phyloP scores from a whole-genome alignment of 1,284 basidiomycete genomes.

The Ustilago shanxiensis region DNA sequence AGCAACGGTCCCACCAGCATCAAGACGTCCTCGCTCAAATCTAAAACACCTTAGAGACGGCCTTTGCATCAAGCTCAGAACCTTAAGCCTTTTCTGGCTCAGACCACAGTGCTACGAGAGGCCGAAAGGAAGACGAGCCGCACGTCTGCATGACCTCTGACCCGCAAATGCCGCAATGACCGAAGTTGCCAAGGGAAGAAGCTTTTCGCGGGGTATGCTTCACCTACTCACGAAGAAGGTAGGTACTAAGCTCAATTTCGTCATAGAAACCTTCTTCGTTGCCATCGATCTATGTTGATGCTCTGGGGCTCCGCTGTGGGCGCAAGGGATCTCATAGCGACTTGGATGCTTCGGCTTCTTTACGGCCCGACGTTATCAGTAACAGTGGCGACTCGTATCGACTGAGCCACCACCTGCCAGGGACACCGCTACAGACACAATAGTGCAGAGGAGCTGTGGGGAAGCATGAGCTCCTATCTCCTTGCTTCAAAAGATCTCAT shows the following conservation, averaged over 20 bases:
- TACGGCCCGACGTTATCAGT: not conserved
- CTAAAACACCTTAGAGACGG: constrained; percentile 1
- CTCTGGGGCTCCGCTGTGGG: not conserved
- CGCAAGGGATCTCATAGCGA: not conserved
- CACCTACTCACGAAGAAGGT: not conserved
- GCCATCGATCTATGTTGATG: not conserved
- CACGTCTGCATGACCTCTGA: not conserved
- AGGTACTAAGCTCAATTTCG: not conserved
- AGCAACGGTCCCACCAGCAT: not conserved
- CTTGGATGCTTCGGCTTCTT: not conserved
- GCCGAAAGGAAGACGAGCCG: constrained; percentile 9
- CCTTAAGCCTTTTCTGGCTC: not conserved
- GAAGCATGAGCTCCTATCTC: not conserved
- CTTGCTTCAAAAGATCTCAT: not conserved
- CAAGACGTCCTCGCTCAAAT: not conserved
- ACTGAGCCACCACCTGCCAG: not conserved
- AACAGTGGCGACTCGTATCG: not conserved
- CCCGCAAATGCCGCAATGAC: not conserved
- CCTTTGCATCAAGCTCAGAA: not conserved
- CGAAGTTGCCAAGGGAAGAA: not conserved
- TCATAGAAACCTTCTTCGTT: not conserved
- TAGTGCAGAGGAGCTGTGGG: not conserved
- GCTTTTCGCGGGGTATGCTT: constrained; percentile 2
- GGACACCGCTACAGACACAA: not conserved
- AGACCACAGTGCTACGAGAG: not conserved